Evolutionary conservation across 2,329 filamentous ascomycete genomes (phyloP).

Genomic region (Pseudogymnoascus sp.): DNA sequence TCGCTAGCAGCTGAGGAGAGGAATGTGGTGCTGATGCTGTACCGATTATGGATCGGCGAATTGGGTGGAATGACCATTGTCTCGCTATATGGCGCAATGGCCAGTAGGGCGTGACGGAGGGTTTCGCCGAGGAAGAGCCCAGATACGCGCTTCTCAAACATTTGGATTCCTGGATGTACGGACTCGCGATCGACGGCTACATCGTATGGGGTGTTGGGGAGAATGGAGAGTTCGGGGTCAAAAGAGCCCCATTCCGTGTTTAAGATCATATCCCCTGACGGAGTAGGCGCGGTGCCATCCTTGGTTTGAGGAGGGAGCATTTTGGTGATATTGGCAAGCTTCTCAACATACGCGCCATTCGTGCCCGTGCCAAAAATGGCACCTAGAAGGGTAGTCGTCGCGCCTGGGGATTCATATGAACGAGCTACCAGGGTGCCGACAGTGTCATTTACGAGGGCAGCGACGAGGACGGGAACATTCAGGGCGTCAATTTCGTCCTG

Average conservation of each 20-base stretch:
- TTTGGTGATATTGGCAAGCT: slow-evolving; percentile 78
- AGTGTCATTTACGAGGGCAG: slow-evolving; percentile 93
- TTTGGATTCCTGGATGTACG: slow-evolving; percentile 88
- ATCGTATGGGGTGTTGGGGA: slow-evolving; percentile 83
- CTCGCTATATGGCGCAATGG: slow-evolving; percentile 67
- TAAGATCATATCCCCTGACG: slow-evolving; percentile 90
- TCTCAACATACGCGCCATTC: slow-evolving; percentile 96
- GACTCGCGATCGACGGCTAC: slow-evolving; percentile 66
- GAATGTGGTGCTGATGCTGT: slow-evolving; percentile 87
- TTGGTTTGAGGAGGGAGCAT: slow-evolving; percentile 46
- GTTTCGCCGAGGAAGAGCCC: slow-evolving; percentile 98
- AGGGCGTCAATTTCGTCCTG: slow-evolving; percentile 85
- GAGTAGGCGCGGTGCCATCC: slow-evolving; percentile 62
- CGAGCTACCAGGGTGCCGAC: slow-evolving; percentile 97
- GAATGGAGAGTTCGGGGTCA: slow-evolving; percentile 81
- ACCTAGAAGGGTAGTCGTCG: slow-evolving; percentile 79
- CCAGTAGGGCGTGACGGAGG: slow-evolving; percentile 65
- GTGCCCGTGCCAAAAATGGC: slow-evolving; percentile 97
- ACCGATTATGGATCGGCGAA: slow-evolving; percentile 65
- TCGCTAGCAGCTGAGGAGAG: slow-evolving; percentile 82
- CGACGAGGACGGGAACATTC: slow-evolving; percentile 82
- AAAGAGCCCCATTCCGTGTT: slow-evolving; percentile 99
- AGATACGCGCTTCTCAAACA: slow-evolving; percentile 98
- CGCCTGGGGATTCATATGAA: slow-evolving; percentile 85
- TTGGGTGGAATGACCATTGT: slow-evolving; percentile 59